Evolutionary conservation across 2,329 filamentous ascomycete species (phyloP).

Genomic region (Didymella arachidicola): DNA sequence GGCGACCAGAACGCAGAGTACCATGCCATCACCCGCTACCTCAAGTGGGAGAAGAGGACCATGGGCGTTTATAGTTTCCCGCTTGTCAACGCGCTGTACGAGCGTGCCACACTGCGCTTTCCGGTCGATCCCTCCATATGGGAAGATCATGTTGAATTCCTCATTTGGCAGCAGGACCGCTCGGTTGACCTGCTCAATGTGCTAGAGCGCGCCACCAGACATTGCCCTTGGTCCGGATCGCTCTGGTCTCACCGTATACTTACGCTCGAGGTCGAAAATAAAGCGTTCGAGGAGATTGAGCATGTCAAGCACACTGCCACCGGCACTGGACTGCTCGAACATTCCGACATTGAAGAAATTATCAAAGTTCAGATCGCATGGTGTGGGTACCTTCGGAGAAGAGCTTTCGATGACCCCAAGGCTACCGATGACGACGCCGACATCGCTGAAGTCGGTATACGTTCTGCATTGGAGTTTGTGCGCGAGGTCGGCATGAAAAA

Average conservation of each 20-base stretch:
- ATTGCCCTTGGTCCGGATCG: constrained; percentile 91
- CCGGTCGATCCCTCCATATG: constrained; percentile 78
- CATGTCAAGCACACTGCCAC: constrained; percentile 92
- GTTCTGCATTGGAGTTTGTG: constrained; percentile 85
- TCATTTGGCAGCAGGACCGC: constrained; percentile 61
- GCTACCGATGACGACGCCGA: constrained; percentile 80
- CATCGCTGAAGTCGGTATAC: constrained; percentile 87
- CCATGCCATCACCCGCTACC: constrained; percentile 69
- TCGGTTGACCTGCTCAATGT: constrained; percentile 68
- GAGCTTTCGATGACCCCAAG: constrained; percentile 75
- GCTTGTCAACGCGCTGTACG: constrained; percentile 71
- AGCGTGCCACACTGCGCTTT: constrained; percentile 77
- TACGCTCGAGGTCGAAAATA: constrained; percentile 78
- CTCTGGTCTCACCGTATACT: constrained; percentile 92
- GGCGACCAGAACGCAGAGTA: constrained; percentile 66
- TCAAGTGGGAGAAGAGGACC: constrained; percentile 82
- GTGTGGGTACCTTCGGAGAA: constrained; percentile 91
- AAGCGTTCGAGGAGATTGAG: constrained; percentile 81
- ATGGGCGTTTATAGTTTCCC: constrained; percentile 62
- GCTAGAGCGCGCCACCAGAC: constrained; percentile 80
- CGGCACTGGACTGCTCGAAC: constrained; percentile 82
- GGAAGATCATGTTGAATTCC: constrained; percentile 82
- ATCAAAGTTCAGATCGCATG: constrained; percentile 92
- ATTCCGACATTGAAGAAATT: constrained; percentile 84
- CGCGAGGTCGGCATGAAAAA: constrained; percentile 78